A percentile compares a stretch with the other conserved stretches of the same genome.
These are phyloP conservation scores for slime mould (Dictyostelium discoideum) DNA, from an alignment of 78 protist species.

Conservation along the genomic window DNA sequence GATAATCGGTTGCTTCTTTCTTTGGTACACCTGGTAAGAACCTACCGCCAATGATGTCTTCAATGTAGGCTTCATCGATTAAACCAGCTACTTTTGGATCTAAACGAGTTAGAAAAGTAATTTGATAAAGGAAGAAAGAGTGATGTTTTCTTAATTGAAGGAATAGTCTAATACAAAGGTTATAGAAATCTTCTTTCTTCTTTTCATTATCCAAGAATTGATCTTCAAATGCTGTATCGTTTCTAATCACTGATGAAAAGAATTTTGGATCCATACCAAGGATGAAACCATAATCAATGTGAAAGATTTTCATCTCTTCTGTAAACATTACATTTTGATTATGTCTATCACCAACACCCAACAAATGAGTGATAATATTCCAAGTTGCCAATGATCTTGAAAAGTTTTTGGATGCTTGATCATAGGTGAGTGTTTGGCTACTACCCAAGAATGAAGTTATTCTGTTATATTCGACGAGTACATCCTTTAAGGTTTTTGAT, in stretches of 20 bases:
- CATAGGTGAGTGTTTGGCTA: background rate
- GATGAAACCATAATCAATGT: constrained; percentile 98
- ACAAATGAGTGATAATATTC: constrained; percentile 94
- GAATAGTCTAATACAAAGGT: constrained; percentile 5
- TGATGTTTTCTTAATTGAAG: constrained; percentile 27
- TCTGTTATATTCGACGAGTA: background rate
- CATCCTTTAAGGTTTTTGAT: constrained; percentile 38
- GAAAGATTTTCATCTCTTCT: constrained; percentile 87
- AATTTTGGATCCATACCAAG: constrained; percentile 90
- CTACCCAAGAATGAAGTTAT: background rate
- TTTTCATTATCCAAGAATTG: background rate
- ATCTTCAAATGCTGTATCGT: constrained; percentile 20
- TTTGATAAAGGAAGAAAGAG: constrained; percentile 45
- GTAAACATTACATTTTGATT: constrained; percentile 95
- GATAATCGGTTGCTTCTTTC: constrained; percentile 10
- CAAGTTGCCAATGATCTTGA: constrained; percentile 91
- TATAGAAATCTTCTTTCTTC: background rate
- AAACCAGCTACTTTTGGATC: background rate
- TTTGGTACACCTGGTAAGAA: constrained; percentile 59
- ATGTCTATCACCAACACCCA: constrained; percentile 97
- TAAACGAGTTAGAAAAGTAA: constrained; percentile 35
- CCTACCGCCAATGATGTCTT: constrained; percentile 20
- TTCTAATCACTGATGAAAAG: background rate
- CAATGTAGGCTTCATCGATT: constrained; percentile 12
- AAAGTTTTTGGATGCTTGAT: background rate